phyloP scores from a whole-genome alignment of 2,329 filamentous ascomycete species.

The Lasiodiplodia theobromae region DNA sequence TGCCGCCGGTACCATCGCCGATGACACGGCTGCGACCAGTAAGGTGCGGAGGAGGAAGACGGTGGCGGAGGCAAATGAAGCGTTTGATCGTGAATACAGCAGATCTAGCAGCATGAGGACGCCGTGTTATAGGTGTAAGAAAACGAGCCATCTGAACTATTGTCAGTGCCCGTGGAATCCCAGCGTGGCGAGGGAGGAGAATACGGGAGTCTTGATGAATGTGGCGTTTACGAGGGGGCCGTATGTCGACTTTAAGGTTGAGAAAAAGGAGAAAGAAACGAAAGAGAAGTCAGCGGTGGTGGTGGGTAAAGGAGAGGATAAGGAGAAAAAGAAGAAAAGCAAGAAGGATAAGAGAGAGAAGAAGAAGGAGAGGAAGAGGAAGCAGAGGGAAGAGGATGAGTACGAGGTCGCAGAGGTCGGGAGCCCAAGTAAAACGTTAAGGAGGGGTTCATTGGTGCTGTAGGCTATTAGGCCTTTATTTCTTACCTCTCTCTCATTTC shows the following conservation, averaged over 20 bases:
- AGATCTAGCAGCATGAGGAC: neutral
- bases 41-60: neutral
- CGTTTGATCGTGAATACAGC: neutral
- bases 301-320: neutral
- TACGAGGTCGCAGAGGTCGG: neutral
- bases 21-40: neutral
- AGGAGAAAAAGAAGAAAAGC: neutral
- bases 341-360: neutral
- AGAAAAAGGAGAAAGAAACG: neutral
- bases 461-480: neutral
- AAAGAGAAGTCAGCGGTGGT: neutral
- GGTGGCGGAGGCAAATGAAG: neutral
- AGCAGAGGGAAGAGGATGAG: neutral
- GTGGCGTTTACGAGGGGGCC: neutral
- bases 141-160: neutral
- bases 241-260: neutral
- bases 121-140: slow-evolving; percentile 1
- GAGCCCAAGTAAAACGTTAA: neutral
- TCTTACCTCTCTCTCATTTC: neutral
- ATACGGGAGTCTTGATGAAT: neutral
- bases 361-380: neutral
- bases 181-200: neutral
- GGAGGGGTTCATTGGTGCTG: neutral
- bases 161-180: slow-evolving; percentile 13
- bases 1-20: too few relatives aligned